Evolutionary conservation across 768 basidiomycete genomes (phyloP).

Genomic region (Neoboletus magnificus): DNA sequence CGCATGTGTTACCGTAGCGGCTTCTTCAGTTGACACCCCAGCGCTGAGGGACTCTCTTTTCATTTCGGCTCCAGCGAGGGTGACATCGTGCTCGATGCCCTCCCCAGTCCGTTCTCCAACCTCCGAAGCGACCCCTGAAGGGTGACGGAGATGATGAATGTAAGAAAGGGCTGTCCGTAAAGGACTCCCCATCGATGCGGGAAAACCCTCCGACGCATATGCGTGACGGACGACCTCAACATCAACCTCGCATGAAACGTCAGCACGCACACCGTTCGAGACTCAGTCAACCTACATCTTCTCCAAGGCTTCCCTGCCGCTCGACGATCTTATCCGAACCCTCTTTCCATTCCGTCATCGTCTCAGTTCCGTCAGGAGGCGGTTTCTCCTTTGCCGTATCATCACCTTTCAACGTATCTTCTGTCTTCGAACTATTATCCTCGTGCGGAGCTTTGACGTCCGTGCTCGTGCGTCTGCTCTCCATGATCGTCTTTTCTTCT

Average conservation of each 20-base stretch:
- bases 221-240: conserved; percentile 59
- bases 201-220: conserved; percentile 12
- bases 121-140: conserved; percentile 17
- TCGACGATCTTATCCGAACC: conserved; percentile 68
- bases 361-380: conserved; percentile 44
- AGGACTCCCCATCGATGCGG: not conserved
- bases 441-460: conserved; percentile 6
- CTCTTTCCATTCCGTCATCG: conserved; percentile 61
- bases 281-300: conserved; percentile 52
- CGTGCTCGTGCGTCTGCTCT: conserved; percentile 23
- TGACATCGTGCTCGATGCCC: conserved; percentile 12
- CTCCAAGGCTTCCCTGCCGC: conserved; percentile 51
- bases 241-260: conserved; percentile 46
- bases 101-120: conserved; percentile 25
- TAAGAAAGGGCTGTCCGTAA: conserved; percentile 6
- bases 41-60: conserved; percentile 4
- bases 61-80: conserved; percentile 13
- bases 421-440: conserved; percentile 7
- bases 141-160: conserved; percentile 15
- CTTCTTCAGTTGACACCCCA: conserved; percentile 3
- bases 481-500: conserved; percentile 27
- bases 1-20: not conserved
- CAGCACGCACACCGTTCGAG: conserved; percentile 8
- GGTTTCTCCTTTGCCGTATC: conserved; percentile 33
- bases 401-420: conserved; percentile 11